These are phyloP conservation scores for Curvularia lunata DNA, from an alignment of 2,329 filamentous ascomycete species.

Conservation along the genomic window DNA sequence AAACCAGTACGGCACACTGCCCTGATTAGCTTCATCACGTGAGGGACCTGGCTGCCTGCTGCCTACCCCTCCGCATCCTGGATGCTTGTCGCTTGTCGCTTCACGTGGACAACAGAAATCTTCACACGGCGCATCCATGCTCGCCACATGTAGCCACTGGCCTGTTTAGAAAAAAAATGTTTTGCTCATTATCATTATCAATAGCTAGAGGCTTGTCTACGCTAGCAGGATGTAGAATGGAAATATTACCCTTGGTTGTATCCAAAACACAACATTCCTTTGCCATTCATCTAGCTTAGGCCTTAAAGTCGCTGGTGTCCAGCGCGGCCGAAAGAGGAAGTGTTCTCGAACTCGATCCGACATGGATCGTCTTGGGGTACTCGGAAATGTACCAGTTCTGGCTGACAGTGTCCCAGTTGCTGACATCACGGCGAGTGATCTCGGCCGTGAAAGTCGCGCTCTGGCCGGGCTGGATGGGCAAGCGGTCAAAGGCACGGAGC, in stretches of 20 bases:
- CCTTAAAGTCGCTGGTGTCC: constrained; percentile 25
- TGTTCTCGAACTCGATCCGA: constrained; percentile 65
- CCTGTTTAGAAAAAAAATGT: neutral
- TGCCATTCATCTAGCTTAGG: neutral
- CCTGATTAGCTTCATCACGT: neutral
- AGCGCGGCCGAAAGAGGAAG: constrained; percentile 54
- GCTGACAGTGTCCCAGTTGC: constrained; percentile 79
- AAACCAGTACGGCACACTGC: neutral
- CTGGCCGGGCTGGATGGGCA: constrained; percentile 74
- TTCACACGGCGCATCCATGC: neutral
- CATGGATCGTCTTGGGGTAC: constrained; percentile 65
- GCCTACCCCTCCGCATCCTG: neutral
- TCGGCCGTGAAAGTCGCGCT: constrained; percentile 69
- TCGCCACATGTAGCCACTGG: neutral
- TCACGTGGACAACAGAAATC: neutral
- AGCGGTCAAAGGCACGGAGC: constrained; percentile 81
- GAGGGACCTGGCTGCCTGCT: neutral
- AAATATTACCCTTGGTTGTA: constrained; percentile 1
- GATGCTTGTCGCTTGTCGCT: neutral
- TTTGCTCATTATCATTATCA: neutral
- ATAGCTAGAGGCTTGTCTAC: neutral
- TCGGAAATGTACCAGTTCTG: constrained; percentile 81
- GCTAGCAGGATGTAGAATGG: constrained; percentile 11
- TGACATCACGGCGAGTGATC: constrained; percentile 80
- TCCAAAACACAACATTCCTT: neutral